Evolutionary conservation across 371 early-diverging fungal genomes (phyloP).

Genomic region (Rhizopus microsporus): DNA sequence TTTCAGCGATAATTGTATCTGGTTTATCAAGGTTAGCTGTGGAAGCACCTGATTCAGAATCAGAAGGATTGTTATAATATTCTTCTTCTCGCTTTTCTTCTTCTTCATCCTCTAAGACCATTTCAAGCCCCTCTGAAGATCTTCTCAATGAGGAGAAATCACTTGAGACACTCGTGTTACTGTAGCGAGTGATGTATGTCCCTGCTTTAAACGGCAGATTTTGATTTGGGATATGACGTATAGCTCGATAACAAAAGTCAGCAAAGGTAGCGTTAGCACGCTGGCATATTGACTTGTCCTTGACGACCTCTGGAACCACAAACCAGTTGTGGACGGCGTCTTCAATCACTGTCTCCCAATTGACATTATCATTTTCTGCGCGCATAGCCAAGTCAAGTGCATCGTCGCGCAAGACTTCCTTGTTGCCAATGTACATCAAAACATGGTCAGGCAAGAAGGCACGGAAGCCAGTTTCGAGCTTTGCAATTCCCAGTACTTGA

Average conservation of each 20-base stretch:
- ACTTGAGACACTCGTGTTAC: conserved; percentile 1
- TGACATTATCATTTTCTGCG: conserved; percentile 44
- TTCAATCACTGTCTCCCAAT: conserved; percentile 43
- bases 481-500: conserved; percentile 43
- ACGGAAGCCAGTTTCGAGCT: conserved; percentile 42
- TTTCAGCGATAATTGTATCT: background rate
- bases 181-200: background rate
- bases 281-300: conserved; percentile 36
- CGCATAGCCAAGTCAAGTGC: conserved; percentile 41
- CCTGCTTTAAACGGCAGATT: background rate
- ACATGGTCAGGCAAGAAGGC: conserved; percentile 39
- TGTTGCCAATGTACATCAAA: conserved; percentile 46
- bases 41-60: conserved; percentile 5
- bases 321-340: conserved; percentile 52
- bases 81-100: conserved; percentile 22
- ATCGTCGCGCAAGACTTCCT: conserved; percentile 50
- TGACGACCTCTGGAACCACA: conserved; percentile 50
- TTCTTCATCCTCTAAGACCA: conserved; percentile 37
- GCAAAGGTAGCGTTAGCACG: conserved; percentile 44
- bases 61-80: conserved; percentile 12
- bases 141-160: conserved; percentile 17
- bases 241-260: conserved; percentile 40
- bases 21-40: conserved; percentile 7
- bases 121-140: conserved; percentile 32
- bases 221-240: conserved; percentile 9